Evolutionary conservation across 495 filamentous ascomycete genomes (phyloP).

Genomic region (Rusavskia elegans): DNA sequence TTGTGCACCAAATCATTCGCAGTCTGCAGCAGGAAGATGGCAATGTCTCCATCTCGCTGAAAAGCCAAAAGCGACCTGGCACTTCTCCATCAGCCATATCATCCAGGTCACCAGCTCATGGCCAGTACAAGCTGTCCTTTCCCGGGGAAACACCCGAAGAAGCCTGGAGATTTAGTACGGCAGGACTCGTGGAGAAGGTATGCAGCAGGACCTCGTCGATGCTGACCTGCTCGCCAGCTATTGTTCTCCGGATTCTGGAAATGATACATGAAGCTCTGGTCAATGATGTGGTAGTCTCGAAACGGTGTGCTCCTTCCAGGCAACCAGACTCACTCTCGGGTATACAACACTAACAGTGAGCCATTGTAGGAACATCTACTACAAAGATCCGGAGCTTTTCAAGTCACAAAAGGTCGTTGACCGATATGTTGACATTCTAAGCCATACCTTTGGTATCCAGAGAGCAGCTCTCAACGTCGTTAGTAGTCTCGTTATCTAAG

Average conservation of each 20-base stretch:
- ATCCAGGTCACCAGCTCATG: neutral
- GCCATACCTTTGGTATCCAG: conserved; percentile 53
- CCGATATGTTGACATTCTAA: conserved; percentile 66
- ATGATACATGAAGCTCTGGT: conserved; percentile 53
- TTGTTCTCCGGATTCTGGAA: conserved; percentile 51
- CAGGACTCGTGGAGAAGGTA: neutral
- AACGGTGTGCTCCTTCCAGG: conserved; percentile 38
- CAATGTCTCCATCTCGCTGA: neutral
- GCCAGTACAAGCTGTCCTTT: neutral
- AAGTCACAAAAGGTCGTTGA: conserved; percentile 61
- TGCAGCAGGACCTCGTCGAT: neutral
- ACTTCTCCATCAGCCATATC: neutral
- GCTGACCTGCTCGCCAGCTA: conserved; percentile 23
- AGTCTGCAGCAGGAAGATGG: neutral
- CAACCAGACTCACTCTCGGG: neutral
- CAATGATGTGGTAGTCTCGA: conserved; percentile 49
- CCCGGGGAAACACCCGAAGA: neutral
- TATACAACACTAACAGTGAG: neutral
- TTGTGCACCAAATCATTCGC: neutral
- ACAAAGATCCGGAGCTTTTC: conserved; percentile 70
- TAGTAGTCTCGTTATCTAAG: conserved; percentile 3
- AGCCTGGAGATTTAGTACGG: conserved; percentile 2
- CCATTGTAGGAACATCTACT: conserved; percentile 66
- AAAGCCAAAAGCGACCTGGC: neutral
- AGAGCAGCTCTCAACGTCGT: conserved; percentile 52